These are phyloP conservation scores for Scheffersomyces illinoinensis DNA, from an alignment of 1,139 yeast genomes.

Conservation along the genomic window DNA sequence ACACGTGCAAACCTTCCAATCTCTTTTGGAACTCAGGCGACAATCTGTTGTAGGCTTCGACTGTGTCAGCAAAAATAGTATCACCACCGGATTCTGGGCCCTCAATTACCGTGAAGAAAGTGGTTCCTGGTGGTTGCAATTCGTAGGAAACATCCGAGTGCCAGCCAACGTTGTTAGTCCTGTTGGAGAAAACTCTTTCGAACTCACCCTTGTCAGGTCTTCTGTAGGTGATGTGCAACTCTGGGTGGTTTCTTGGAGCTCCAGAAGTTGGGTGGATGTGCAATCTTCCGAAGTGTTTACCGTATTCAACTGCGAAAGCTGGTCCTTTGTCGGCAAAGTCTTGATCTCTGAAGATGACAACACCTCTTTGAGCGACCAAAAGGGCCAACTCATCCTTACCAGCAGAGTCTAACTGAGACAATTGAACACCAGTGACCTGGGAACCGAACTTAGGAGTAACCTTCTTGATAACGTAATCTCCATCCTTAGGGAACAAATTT, in stretches of 20 bases:
- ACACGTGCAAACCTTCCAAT: constrained; percentile 26
- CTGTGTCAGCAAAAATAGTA: constrained; percentile 29
- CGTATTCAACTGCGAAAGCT: constrained; percentile 31
- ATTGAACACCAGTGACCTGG: constrained; percentile 40
- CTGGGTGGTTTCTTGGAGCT: constrained; percentile 37
- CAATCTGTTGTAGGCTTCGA: constrained; percentile 28
- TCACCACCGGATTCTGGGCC: constrained; percentile 46
- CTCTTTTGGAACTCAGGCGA: constrained; percentile 27
- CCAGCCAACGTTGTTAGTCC: constrained; percentile 36
- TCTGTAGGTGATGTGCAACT: constrained; percentile 34
- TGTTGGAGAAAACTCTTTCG: constrained; percentile 21
- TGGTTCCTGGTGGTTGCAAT: constrained; percentile 39
- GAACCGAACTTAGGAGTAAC: constrained; percentile 29
- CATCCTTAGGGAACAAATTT: constrained; percentile 46
- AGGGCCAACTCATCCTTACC: constrained; percentile 41
- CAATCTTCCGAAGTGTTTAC: constrained; percentile 36
- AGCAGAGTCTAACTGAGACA: constrained; percentile 25
- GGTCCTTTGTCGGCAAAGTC: constrained; percentile 37
- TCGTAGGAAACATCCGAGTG: constrained; percentile 45
- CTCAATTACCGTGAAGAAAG: constrained; percentile 38
- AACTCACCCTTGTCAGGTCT: constrained; percentile 28
- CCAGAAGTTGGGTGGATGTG: constrained; percentile 45
- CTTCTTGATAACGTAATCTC: constrained; percentile 22
- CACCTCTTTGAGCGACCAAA: constrained; percentile 42
- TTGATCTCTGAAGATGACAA: constrained; percentile 40